Conservation (phyloP, 129 eudicot species). For the Flaveria ramosissima region DNA sequence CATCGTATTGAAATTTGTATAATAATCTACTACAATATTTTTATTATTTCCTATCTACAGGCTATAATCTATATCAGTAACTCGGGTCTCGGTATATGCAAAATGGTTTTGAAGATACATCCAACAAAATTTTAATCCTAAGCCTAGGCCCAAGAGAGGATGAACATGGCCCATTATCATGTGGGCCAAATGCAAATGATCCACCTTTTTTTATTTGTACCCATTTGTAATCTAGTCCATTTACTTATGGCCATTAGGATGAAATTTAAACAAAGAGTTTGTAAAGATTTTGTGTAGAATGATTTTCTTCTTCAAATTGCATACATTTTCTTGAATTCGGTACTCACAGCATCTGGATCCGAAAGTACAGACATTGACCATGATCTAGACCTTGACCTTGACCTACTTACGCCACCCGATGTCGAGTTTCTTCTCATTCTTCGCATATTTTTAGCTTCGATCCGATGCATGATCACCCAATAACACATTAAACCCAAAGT, state of each 20-base stretch:
- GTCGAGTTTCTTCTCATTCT: slow-evolving; percentile 36
- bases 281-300: background rate
- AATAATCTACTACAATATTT: too few relatives aligned
- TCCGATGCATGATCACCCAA: slow-evolving; percentile 63
- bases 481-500: slow-evolving; percentile 63
- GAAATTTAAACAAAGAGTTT: background rate
- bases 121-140: too few relatives aligned
- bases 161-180: background rate
- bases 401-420: slow-evolving; percentile 32
- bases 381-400: slow-evolving; percentile 42
- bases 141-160: background rate
- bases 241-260: background rate
- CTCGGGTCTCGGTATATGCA: too few relatives aligned
- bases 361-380: slow-evolving; percentile 48
- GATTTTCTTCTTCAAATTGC: slow-evolving; percentile 39
- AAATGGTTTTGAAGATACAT: too few relatives aligned
- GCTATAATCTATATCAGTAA: too few relatives aligned
- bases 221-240: background rate
- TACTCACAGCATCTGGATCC: slow-evolving; percentile 41
- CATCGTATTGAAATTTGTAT: too few relatives aligned
- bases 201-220: background rate
- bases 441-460: slow-evolving; percentile 43
- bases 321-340: slow-evolving; percentile 59
- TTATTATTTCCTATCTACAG: too few relatives aligned
- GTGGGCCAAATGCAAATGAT: background rate